Conservation (phyloP, 768 basidiomycete species). For the Leccinum imitatum region DNA sequence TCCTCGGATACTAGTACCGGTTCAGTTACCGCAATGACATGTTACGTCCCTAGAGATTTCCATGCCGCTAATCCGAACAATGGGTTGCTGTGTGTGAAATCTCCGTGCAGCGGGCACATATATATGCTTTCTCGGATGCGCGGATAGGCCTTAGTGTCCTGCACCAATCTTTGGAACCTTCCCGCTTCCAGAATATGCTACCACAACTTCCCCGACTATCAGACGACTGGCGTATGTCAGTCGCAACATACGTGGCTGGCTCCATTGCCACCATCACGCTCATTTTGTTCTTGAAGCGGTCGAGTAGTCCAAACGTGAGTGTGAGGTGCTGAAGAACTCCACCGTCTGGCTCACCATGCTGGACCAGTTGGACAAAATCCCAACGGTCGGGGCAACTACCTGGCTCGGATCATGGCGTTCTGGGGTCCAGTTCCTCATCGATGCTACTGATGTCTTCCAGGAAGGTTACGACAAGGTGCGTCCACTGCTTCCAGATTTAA, state of each 20-base stretch:
- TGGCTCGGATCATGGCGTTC: slow-evolving; percentile 32
- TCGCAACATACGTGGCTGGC: not conserved
- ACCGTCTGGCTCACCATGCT: not conserved
- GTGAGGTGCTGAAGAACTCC: not conserved
- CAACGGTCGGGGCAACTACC: slow-evolving; percentile 29
- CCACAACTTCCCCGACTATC: not conserved
- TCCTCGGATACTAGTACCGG: not conserved
- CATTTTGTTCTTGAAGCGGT: not conserved
- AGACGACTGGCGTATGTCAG: not conserved
- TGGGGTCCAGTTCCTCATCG: slow-evolving; percentile 17
- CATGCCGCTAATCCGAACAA: not conserved
- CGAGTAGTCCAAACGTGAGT: slow-evolving; percentile 5
- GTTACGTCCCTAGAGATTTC: not conserved
- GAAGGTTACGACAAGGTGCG: slow-evolving; percentile 36
- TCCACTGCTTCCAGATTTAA: not conserved
- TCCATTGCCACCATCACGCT: not conserved
- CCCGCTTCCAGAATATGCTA: not conserved
- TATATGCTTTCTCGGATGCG: not conserved
- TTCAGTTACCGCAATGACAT: not conserved
- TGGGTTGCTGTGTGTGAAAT: not conserved
- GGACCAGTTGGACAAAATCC: slow-evolving; percentile 30
- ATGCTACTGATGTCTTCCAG: slow-evolving; percentile 26
- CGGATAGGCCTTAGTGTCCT: not conserved
- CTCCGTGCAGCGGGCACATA: not conserved
- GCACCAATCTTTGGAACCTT: not conserved